Base-by-base conservation (phyloP, 164 flowering plant species). In the Vitis riparia region DNA sequence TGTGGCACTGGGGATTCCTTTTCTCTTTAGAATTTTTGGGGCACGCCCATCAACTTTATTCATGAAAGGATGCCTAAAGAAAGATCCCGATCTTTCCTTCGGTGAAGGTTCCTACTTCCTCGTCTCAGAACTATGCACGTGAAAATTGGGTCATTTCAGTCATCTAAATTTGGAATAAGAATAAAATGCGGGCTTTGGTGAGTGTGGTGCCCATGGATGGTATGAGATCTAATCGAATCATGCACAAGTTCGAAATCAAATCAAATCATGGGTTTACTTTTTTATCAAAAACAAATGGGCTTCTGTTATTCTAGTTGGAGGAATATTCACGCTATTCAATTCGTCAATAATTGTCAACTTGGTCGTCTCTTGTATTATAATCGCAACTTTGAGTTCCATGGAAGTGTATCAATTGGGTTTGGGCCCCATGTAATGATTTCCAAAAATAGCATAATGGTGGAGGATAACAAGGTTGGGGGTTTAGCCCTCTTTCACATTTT, bases 181-280 rank as follows among this genome's bases (percentile, higher is more conserved):
- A 57, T 57, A 9, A 6, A 14, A 55, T 55, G 44, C 0, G 44
- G 7, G 44, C 44, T 37, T 37, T 37, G 5, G 44, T 3, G 44
- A 6, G 44, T 3, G 44, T 37, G 44, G 44, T 37, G 7, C 3
- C 6, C 8, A 16, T 16, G 47, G 57, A 69, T 71, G 69, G 32
- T 30, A 9, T 12, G 3, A 71, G 12, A 65, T 71, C 69, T 50
- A 51, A 65, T 71, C 75, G 59, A 51, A 71, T 63, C 68, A 69
- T 57, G 29, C 56, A 5, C 56, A 19, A 67, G 19, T 62, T 19
- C 16, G 58, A 27, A 11, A 17, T 56, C 67, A 47, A 55, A 71
- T 71, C 68, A 71, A 64, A 50, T 64, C 16, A 49, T 59, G 8
- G 16, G 19, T 53, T 47, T 16, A 15, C 50, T 51, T 11, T 72